Percentiles rank a stretch among this genome's conserved stretches.
phyloP scores from a whole-genome alignment of 1,284 basidiomycete species.

The Ustilago curta region DNA sequence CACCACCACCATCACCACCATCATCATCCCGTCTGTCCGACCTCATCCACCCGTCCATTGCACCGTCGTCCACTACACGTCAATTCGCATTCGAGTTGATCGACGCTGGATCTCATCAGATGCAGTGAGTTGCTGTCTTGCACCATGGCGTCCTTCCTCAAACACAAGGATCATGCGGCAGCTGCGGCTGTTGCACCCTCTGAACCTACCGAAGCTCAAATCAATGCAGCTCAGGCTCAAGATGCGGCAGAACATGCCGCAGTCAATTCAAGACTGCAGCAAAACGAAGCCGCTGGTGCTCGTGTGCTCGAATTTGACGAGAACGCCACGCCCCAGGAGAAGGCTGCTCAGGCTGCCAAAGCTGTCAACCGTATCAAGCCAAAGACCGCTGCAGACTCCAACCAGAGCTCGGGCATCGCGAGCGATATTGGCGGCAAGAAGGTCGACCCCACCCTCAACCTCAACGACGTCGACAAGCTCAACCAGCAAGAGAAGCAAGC shows the following conservation, averaged over 20 bases:
- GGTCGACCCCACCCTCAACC: constrained; percentile 56
- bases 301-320: constrained; percentile 62
- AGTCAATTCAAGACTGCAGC: constrained; percentile 34
- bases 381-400: constrained; percentile 31
- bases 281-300: constrained; percentile 58
- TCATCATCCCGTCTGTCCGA: background rate
- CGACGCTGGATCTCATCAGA: constrained; percentile 3
- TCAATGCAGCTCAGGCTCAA: constrained; percentile 42
- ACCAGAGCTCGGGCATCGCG: constrained; percentile 39
- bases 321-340: constrained; percentile 62
- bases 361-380: constrained; percentile 53
- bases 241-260: constrained; percentile 45
- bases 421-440: constrained; percentile 59
- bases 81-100: background rate
- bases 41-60: background rate
- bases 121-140: constrained; percentile 8
- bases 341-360: constrained; percentile 57
- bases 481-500: constrained; percentile 51
- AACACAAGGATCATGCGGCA: constrained; percentile 42
- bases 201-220: constrained; percentile 33
- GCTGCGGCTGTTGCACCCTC: constrained; percentile 1
- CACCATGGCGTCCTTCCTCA: constrained; percentile 37
- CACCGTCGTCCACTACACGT: background rate
- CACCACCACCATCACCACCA: background rate
- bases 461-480: constrained; percentile 61